Conservation (phyloP, 169 alveolate species). For the Eimeria maxima region DNA sequence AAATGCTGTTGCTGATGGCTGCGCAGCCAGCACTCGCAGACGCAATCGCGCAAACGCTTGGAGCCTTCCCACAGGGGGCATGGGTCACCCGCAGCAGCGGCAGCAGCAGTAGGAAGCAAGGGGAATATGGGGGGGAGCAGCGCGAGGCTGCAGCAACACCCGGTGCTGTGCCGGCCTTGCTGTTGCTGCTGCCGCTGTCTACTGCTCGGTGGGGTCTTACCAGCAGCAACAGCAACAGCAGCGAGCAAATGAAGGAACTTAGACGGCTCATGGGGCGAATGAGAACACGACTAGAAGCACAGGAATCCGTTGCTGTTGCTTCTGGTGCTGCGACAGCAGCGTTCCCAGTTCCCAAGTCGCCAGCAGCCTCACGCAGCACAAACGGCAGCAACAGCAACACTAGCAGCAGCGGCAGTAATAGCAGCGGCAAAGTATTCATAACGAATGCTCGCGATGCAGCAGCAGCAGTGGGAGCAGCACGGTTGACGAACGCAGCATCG, state of each 20-base stretch:
- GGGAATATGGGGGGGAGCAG: background rate
- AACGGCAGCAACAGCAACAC: constrained; percentile 30
- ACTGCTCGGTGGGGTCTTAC: constrained; percentile 31
- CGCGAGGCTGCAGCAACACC: background rate
- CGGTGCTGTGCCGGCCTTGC: background rate
- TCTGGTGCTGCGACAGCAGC: constrained; percentile 5
- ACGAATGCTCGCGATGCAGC: background rate
- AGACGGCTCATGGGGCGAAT: background rate
- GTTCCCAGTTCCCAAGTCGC: background rate
- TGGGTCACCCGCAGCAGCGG: constrained; percentile 20
- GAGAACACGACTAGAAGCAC: background rate
- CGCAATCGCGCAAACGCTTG: constrained; percentile 19
- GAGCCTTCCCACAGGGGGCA: constrained; percentile 46
- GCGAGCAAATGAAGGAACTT: background rate
- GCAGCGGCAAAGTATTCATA: background rate
- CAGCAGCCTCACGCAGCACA: background rate
- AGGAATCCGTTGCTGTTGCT: background rate
- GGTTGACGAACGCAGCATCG: background rate
- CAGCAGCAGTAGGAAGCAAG: background rate
- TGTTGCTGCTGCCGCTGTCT: too few species aligned
- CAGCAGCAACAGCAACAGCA: constrained; percentile 38
- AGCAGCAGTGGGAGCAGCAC: background rate
- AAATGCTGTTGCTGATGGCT: background rate
- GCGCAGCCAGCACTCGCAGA: constrained; percentile 28
- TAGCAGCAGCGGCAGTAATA: constrained; percentile 1